Evolutionary conservation across 257 asterid genomes (phyloP), one percentile per base, ranked within the genome.

Genomic region (Eucommia ulmoides): DNA sequence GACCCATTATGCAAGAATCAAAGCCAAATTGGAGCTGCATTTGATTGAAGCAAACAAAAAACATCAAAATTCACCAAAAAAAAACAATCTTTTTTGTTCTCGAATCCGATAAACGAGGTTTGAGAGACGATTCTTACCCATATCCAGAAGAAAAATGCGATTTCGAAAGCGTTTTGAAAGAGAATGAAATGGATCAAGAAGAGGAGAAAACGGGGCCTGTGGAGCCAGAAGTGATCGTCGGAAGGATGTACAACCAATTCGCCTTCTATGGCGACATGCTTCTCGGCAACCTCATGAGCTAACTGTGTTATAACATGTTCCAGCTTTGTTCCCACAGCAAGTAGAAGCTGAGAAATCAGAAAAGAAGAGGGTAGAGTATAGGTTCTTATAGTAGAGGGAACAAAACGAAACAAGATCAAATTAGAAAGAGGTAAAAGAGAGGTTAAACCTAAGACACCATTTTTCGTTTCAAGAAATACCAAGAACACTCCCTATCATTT

Each of bases 101-200:
- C 38, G 12, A 29, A 12, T 5, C 12, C 12, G 7, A 7, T 29
- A 24, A 21, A 57, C 45, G 4, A 19, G 33, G 22, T 41, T 21
- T 53, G 44, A 10, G 49, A 19, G 20, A 19, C 48, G 19, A 7
- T 41, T 54, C 73, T 68, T 63, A 86, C 99, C 96, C 70, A 79
- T 65, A 91, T 91, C 99, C 99, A 83, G 77, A 91, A 91, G 91
- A 91, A 91, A 58, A 83, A 91, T 33, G 96, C 99, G 9, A 91
- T 83, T 79, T 91, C 99, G 1, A 91, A 91, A 23, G 99, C 95
- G 57, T 91, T 91, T 79, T 91, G 99, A 73, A 91, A 91, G 64
- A 91, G 94, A 54, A 86, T 86, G 24, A 91, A 83, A 60, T 91
- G 99, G 59, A 91, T 81, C 78, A 91, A 68, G 76, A 73, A 47